Conservation (phyloP, 2,329 filamentous ascomycete genomes). For the Calonectria hawksworthii region DNA sequence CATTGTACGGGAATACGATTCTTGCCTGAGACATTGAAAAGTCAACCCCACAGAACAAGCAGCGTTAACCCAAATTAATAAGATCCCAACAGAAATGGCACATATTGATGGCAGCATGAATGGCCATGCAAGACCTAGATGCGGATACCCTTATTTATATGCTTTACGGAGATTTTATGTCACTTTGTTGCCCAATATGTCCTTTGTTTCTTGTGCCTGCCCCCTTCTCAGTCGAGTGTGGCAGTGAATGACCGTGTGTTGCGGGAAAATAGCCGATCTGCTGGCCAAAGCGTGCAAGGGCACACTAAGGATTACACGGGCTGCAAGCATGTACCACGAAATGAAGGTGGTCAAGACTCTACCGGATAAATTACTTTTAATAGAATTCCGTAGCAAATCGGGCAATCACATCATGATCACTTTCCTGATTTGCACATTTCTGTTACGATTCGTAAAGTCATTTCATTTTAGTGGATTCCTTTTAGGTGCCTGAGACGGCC, state of each 20-base stretch:
- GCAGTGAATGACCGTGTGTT: not conserved
- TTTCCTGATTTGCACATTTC: not conserved
- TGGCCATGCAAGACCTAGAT: not conserved
- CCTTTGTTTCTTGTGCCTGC: not conserved
- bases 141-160: not conserved
- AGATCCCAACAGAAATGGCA: not conserved
- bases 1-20: not conserved
- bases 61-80: not conserved
- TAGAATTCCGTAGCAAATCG: not conserved
- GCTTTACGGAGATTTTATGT: not conserved
- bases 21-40: not conserved
- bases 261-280: not conserved
- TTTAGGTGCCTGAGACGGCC: constrained; percentile 4
- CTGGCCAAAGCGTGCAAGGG: not conserved
- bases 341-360: not conserved
- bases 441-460: not conserved
- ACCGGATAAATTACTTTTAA: not conserved
- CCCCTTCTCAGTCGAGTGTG: not conserved
- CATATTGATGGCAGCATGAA: not conserved
- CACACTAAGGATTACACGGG: not conserved
- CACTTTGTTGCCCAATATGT: not conserved
- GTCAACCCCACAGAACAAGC: not conserved
- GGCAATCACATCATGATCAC: not conserved
- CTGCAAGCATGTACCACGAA: not conserved
- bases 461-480: not conserved